Evolutionary conservation across 228 moss, liverwort and hornwort species (phyloP).

Genomic region (Sphagnum fallax): DNA sequence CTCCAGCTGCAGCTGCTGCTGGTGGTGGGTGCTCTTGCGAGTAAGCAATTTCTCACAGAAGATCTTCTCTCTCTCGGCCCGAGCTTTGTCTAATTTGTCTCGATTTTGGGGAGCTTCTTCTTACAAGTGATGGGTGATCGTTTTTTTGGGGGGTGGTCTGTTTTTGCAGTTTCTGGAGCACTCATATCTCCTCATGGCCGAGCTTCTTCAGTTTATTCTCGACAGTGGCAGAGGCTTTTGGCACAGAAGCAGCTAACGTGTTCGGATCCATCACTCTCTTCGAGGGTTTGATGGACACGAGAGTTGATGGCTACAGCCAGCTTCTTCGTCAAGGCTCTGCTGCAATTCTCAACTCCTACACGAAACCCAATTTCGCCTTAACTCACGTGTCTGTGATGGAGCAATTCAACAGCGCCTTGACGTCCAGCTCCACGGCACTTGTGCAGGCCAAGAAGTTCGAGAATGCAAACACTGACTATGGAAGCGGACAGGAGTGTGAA

Average conservation of each 20-base stretch:
- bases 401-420: constrained; percentile 30
- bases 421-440: constrained; percentile 25
- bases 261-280: constrained; percentile 49
- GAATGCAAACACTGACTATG: constrained; percentile 30
- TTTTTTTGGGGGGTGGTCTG: background rate
- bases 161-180: constrained; percentile 34
- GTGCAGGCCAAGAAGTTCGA: constrained; percentile 37
- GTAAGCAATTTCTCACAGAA: background rate
- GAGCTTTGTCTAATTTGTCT: background rate
- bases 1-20: background rate
- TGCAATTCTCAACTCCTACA: constrained; percentile 40
- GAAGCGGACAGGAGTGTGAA: constrained; percentile 8
- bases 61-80: background rate
- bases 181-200: constrained; percentile 43
- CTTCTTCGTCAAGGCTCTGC: constrained; percentile 51
- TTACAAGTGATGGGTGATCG: background rate
- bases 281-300: constrained; percentile 41
- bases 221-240: constrained; percentile 31
- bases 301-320: constrained; percentile 45
- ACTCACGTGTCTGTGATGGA: constrained; percentile 41
- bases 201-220: constrained; percentile 40
- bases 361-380: constrained; percentile 24
- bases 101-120: background rate
- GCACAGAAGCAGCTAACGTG: constrained; percentile 18
- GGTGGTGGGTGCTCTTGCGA: background rate